A percentile compares a stretch with the other conserved stretches of the same genome.
Evolutionary conservation across 2,329 filamentous ascomycete species (phyloP).

Genomic region (Fusarium albosuccineum): DNA sequence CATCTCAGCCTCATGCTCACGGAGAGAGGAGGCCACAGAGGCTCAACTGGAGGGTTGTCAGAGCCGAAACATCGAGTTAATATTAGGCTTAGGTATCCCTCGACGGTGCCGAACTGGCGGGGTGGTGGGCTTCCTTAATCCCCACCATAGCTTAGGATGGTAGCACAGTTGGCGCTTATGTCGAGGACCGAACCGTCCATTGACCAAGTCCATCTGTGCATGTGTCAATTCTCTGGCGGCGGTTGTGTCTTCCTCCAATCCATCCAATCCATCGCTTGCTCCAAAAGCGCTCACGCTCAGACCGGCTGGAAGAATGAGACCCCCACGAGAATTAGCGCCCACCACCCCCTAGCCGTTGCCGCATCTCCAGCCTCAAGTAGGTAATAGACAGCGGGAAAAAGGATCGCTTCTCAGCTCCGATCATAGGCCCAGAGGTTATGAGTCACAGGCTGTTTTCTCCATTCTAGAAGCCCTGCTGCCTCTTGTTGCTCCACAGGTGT

Average conservation of each 20-base stretch:
- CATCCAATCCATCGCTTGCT: no score
- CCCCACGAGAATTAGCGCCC: slow-evolving; percentile 36
- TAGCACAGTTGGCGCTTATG: slow-evolving; percentile 15
- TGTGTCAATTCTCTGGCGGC: background rate
- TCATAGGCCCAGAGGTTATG: slow-evolving; percentile 24
- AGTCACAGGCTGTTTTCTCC: slow-evolving; percentile 27
- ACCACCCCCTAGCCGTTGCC: slow-evolving; percentile 5
- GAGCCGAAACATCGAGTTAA: slow-evolving; percentile 4
- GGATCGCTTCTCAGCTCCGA: slow-evolving; percentile 15
- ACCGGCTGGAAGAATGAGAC: background rate
- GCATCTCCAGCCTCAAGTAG: slow-evolving; percentile 4
- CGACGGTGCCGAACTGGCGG: slow-evolving; percentile 32
- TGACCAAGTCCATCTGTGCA: slow-evolving; percentile 5
- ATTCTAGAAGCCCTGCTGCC: slow-evolving; percentile 21
- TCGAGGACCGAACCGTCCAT: slow-evolving; percentile 9
- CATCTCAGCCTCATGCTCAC: background rate
- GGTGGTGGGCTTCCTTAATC: slow-evolving; percentile 21
- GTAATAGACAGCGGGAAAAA: background rate
- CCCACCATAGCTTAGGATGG: slow-evolving; percentile 20
- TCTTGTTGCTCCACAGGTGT: slow-evolving; percentile 27
- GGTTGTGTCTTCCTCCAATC: no score
- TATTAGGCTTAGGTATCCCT: slow-evolving; percentile 18
- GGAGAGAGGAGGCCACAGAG: background rate
- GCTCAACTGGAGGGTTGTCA: slow-evolving; percentile 13
- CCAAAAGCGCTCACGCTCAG: background rate